Evolutionary conservation across 75 land plant species (phyloP), one percentile per base, ranked within the genome.

Genomic region (Picea glauca): DNA sequence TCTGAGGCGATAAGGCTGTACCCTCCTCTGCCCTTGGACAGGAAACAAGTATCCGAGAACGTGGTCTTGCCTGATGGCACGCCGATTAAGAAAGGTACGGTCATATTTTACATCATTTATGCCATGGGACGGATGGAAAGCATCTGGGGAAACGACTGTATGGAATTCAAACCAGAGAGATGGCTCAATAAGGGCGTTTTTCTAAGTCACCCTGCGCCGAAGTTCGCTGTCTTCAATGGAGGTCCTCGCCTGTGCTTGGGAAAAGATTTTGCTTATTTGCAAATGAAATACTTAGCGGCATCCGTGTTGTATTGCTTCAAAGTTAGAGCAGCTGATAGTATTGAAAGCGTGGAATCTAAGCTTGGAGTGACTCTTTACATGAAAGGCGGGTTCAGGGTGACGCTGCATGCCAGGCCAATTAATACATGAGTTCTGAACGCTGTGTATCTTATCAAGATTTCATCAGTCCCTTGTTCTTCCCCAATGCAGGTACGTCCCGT

Each of bases 221-320:
- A 81, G 43, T 84, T 50, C 26, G 8, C 84, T 12, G 86, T 70
- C 30, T 84, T 84, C 77, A 81, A 78, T 58, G 83, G 80, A 2
- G 86, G 86, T 8, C 86, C 84, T 0, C 86, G 86, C n/a, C 2
- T 77, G 54, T 84, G 86, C 58, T 20, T 84, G 26, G 86, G 86
- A 23, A 84, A 84, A 72, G 84, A 81, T 65, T 15, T 81, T 33
- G 86, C 86, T 17, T 84, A 77, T 56, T 20, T 84, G 23, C 80
- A 66, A 20, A 81, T 84, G 83, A 84, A 84, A 59, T 54, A 76
- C 2, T 78, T 78, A 8, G 83, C 84, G 1, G 59, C 78, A 30
- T 62, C 86, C 0, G 32, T 84, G 3, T 17, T 84, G 46, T n/a
- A 56, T 18, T 38, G 77, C 32, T 84, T 65, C 66, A 67, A 61